Conservation (phyloP, 495 filamentous ascomycete genomes). For the Platismatia glauca region DNA sequence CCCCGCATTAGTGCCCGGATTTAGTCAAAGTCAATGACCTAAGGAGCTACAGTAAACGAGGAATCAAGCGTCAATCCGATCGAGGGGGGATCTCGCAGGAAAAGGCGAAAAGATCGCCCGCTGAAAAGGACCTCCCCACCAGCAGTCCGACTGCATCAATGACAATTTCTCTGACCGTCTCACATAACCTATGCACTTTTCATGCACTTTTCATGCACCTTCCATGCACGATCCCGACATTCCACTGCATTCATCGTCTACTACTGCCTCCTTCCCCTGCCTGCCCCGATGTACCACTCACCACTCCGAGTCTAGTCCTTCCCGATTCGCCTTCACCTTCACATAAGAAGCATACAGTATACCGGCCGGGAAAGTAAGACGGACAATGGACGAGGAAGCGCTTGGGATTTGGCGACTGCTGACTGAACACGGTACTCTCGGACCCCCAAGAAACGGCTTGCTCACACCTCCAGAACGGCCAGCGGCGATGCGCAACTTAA, state of each 20-base stretch:
- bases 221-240: not conserved
- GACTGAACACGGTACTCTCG: too few species aligned
- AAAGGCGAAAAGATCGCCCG: too few species aligned
- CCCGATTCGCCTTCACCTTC: not conserved
- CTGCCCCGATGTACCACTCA: not conserved
- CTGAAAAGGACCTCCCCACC: not conserved
- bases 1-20: not conserved
- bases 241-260: not conserved
- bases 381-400: too few species aligned
- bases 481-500: not conserved
- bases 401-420: too few species aligned
- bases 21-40: too few species aligned
- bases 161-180: conserved; percentile 2
- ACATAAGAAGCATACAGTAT: too few species aligned
- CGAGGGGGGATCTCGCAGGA: too few species aligned
- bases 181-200: too few species aligned
- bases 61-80: too few species aligned
- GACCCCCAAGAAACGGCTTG: not conserved
- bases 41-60: too few species aligned
- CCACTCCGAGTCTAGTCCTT: not conserved
- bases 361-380: too few species aligned
- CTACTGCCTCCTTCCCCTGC: not conserved
- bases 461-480: not conserved
- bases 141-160: not conserved
- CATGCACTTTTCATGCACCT: not conserved